Percentiles rank a stretch among this genome's conserved stretches.
phyloP scores from a whole-genome alignment of 495 filamentous ascomycete species.

The Talaromyces borbonicus region DNA sequence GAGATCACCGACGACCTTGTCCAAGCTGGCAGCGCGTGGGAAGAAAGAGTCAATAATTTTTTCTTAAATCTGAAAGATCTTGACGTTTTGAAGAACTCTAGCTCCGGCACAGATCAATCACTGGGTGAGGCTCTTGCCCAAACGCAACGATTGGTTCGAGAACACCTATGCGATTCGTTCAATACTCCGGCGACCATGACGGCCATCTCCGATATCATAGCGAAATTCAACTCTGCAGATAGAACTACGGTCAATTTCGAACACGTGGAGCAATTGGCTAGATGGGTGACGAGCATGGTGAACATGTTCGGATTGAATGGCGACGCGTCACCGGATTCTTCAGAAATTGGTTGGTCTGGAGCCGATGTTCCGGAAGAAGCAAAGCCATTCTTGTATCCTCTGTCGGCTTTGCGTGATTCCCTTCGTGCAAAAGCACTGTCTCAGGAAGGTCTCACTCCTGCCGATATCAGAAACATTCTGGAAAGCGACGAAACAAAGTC shows the following conservation, averaged over 20 bases:
- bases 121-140: conserved; percentile 43
- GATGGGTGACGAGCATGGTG: conserved; percentile 77
- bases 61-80: conserved; percentile 62
- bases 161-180: conserved; percentile 77
- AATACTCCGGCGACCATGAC: conserved; percentile 73
- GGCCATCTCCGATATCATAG: conserved; percentile 63
- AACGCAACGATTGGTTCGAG: conserved; percentile 53
- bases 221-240: conserved; percentile 57
- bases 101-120: conserved; percentile 19
- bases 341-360: conserved; percentile 75
- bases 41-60: conserved; percentile 79
- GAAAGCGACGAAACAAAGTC: conserved; percentile 14
- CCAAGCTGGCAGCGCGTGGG: conserved; percentile 65
- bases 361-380: conserved; percentile 51
- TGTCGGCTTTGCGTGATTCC: conserved; percentile 58
- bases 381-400: conserved; percentile 53
- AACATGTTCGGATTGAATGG: conserved; percentile 78
- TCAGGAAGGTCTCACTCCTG: conserved; percentile 22
- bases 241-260: conserved; percentile 46
- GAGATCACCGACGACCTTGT: conserved; percentile 82
- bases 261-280: conserved; percentile 50
- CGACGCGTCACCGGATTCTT: conserved; percentile 40
- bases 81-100: conserved; percentile 27
- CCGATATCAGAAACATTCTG: conserved; percentile 25
- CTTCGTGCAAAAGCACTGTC: conserved; percentile 48